phyloP scores from a whole-genome alignment of 2,329 filamentous ascomycete species.

The Monilinia fructigena region DNA sequence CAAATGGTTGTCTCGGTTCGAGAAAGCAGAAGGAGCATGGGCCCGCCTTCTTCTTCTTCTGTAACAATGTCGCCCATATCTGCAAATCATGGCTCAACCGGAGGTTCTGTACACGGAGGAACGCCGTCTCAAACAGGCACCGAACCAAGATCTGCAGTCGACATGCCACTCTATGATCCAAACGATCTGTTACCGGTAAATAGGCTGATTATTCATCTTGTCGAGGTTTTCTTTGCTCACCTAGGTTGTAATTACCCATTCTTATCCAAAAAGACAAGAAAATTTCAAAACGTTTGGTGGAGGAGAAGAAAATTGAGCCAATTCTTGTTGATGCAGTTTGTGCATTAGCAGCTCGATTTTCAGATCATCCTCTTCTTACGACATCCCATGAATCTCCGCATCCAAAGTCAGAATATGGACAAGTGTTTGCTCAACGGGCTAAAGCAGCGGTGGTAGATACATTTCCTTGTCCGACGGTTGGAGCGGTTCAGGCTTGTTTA shows the following conservation, averaged over 20 bases:
- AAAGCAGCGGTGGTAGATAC: constrained; percentile 81
- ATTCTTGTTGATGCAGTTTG: constrained; percentile 87
- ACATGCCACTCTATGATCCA: constrained; percentile 73
- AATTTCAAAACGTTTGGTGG: constrained; percentile 79
- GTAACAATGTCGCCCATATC: constrained; percentile 36
- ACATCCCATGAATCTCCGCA: constrained; percentile 50
- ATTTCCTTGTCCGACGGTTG: constrained; percentile 78
- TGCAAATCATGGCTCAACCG: constrained; percentile 26
- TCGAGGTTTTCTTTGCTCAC: constrained; percentile 77
- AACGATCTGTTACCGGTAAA: constrained; percentile 69
- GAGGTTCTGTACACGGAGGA: constrained; percentile 29
- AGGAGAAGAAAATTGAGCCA: constrained; percentile 47
- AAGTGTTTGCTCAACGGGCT: constrained; percentile 76
- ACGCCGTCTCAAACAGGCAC: constrained; percentile 30
- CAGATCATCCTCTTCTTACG: constrained; percentile 55
- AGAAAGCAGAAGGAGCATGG: constrained; percentile 59
- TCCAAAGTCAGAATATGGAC: constrained; percentile 66
- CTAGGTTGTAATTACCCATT: constrained; percentile 87
- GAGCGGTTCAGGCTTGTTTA: constrained; percentile 79
- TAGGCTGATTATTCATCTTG: constrained; percentile 71
- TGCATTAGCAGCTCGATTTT: constrained; percentile 75
- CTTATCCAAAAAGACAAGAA: constrained; percentile 56
- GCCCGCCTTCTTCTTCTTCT: constrained; percentile 33
- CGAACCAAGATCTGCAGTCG: constrained; percentile 31
- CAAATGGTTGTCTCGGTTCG: constrained; percentile 83